Conservation (phyloP, 495 filamentous ascomycete species). For the Trypethelium eluteriae region DNA sequence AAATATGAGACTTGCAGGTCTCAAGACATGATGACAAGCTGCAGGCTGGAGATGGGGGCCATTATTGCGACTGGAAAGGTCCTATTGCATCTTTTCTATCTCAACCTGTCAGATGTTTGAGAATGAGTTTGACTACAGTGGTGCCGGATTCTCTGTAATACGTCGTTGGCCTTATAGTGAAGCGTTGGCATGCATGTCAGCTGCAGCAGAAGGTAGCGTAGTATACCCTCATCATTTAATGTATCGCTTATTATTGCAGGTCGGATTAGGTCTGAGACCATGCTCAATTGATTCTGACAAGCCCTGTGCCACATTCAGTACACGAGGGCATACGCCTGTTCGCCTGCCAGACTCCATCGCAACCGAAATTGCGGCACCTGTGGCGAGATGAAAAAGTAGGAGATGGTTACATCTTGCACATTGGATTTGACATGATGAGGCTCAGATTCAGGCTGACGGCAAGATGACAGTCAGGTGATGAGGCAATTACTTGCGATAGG, state of each 20-base stretch:
- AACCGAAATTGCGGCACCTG: too few relatives aligned
- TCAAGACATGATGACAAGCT: not conserved
- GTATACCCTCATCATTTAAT: not conserved
- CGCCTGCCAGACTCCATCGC: too few relatives aligned
- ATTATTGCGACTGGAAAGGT: not conserved
- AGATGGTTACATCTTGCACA: too few relatives aligned
- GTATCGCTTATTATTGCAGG: not conserved
- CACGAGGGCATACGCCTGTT: too few relatives aligned
- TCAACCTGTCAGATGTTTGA: not conserved
- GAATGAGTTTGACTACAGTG: not conserved
- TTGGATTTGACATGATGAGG: too few relatives aligned
- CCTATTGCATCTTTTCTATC: not conserved
- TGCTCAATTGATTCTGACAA: not conserved
- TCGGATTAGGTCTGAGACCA: not conserved
- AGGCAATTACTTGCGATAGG: too few relatives aligned
- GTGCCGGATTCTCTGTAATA: not conserved
- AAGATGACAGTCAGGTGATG: too few relatives aligned
- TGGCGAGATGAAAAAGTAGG: too few relatives aligned
- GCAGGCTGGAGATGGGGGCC: not conserved
- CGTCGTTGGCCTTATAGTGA: not conserved
- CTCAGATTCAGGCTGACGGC: too few relatives aligned
- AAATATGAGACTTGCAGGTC: not conserved
- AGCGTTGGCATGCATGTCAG: constrained; percentile 2
- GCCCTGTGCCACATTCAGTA: not conserved
- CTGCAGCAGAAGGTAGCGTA: not conserved